Evolutionary conservation across 2,329 filamentous ascomycete genomes (phyloP).

Genomic region (Alternaria viburni): DNA sequence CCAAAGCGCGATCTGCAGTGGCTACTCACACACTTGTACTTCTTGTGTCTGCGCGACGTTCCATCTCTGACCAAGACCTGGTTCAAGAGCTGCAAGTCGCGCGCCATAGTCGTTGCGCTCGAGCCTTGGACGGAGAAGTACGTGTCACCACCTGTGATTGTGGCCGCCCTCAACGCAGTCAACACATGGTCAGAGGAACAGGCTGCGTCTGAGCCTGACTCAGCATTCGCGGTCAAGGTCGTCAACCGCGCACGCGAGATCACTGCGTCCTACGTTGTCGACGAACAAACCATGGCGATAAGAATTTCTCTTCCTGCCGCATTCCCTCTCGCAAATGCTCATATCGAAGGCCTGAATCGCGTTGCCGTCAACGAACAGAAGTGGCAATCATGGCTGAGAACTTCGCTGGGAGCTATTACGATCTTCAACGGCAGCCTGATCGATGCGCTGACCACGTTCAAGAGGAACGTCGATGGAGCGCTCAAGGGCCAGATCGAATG

Average conservation of each 20-base stretch:
- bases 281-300: constrained; percentile 84
- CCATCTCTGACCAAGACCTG: constrained; percentile 82
- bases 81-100: constrained; percentile 81
- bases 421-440: constrained; percentile 90
- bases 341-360: constrained; percentile 77
- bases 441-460: constrained; percentile 84
- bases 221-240: constrained; percentile 71
- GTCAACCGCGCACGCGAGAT: constrained; percentile 76
- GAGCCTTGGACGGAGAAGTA: constrained; percentile 85
- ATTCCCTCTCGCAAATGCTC: constrained; percentile 82
- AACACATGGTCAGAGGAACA: constrained; percentile 65
- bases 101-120: constrained; percentile 78
- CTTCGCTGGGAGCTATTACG: constrained; percentile 88
- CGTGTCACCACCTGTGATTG: constrained; percentile 73
- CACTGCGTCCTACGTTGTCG: constrained; percentile 82
- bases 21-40: constrained; percentile 86
- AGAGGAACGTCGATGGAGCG: constrained; percentile 83
- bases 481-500: constrained; percentile 95
- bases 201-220: constrained; percentile 46
- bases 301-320: constrained; percentile 78
- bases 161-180: constrained; percentile 70
- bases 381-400: constrained; percentile 90
- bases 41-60: constrained; percentile 75
- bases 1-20: constrained; percentile 79
- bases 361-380: constrained; percentile 89